phyloP scores from a whole-genome alignment of 1,284 basidiomycete genomes.

The Cryptococcus floricola region DNA sequence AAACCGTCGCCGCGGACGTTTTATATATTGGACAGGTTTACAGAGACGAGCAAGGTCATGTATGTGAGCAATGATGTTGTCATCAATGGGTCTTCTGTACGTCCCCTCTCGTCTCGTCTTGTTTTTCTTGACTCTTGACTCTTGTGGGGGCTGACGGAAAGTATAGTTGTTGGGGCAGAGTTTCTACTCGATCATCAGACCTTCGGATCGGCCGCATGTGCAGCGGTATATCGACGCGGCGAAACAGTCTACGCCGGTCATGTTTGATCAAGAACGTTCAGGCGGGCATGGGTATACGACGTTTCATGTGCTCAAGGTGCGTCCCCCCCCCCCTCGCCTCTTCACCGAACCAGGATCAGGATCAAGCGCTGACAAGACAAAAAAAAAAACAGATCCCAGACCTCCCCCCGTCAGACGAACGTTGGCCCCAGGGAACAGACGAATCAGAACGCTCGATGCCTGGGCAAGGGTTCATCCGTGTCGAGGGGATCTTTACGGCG shows the following conservation, averaged over 20 bases:
- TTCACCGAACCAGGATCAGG: too few species aligned
- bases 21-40: conserved; percentile 42
- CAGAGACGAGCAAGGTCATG: conserved; percentile 32
- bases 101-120: conserved; percentile 8
- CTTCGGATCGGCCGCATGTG: conserved; percentile 31
- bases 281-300: conserved; percentile 36
- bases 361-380: background rate
- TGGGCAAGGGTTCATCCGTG: conserved; percentile 35
- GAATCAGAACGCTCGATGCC: conserved; percentile 32
- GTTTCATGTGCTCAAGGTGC: conserved; percentile 35
- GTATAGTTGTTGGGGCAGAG: conserved; percentile 27
- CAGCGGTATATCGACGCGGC: conserved; percentile 33
- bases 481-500: conserved; percentile 43
- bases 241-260: conserved; percentile 35
- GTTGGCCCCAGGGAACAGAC: conserved; percentile 34
- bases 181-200: conserved; percentile 37
- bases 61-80: conserved; percentile 41
- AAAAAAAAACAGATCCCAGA: conserved; percentile 27
- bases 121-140: too few species aligned
- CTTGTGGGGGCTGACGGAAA: background rate
- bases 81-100: conserved; percentile 22
- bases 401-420: conserved; percentile 22
- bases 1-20: conserved; percentile 30
- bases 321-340: background rate
- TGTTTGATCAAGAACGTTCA: conserved; percentile 24